phyloP scores from a whole-genome alignment of 257 asterid species.

The Linaria vulgaris region DNA sequence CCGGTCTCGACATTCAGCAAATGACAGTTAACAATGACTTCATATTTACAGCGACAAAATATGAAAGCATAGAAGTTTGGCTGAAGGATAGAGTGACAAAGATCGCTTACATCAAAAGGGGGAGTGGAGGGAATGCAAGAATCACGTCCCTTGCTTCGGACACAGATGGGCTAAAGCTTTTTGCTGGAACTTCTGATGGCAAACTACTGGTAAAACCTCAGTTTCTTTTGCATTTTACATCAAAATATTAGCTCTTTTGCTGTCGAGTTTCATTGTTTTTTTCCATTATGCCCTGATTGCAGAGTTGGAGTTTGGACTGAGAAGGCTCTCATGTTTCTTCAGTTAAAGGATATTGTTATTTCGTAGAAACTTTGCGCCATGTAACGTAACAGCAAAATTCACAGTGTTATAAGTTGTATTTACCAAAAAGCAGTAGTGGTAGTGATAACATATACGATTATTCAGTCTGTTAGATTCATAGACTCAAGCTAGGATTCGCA shows the following conservation, averaged over 20 bases:
- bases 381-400: background rate
- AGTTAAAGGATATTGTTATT: background rate
- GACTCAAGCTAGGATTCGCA: too few relatives aligned
- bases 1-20: conserved; percentile 53
- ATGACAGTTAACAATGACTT: conserved; percentile 51
- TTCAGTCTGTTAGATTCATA: too few relatives aligned
- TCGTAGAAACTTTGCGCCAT: too few relatives aligned
- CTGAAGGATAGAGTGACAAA: conserved; percentile 50
- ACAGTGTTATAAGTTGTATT: background rate
- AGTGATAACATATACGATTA: too few relatives aligned
- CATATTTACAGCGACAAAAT: conserved; percentile 62
- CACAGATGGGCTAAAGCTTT: conserved; percentile 61
- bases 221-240: background rate
- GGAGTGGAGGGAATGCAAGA: conserved; percentile 41
- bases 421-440: too few relatives aligned
- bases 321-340: background rate
- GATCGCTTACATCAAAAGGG: conserved; percentile 50
- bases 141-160: conserved; percentile 49
- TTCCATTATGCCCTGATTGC: conserved; percentile 1
- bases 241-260: background rate
- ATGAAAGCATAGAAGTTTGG: conserved; percentile 75
- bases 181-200: conserved; percentile 69
- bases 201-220: conserved; percentile 52
- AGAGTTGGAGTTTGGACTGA: conserved; percentile 46
- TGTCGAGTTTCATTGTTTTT: background rate